Evolutionary conservation across 805 yeast species (phyloP), one percentile per base, ranked within the genome.

Genomic region (Spathaspora girioi): DNA sequence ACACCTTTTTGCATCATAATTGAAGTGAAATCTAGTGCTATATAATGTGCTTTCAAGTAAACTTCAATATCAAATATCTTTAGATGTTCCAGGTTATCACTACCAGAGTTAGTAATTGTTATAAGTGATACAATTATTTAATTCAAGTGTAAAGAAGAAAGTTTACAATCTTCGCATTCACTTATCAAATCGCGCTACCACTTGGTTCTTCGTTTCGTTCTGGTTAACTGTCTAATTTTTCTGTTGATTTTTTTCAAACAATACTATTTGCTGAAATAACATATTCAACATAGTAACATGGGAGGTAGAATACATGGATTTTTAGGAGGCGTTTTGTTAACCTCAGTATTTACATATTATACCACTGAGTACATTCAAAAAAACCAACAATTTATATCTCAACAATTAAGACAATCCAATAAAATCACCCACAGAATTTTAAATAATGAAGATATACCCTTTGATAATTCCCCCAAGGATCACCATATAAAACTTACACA

Each of bases 281-380:
- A 11, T 10, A 20, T 14, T 4, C n/a, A 42, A 18, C 8, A 11
- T 10, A 18, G n/a, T 11, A 42, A 20, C n/a, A 71, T 72, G 75
- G 75, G 73, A 48, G 76, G 77, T 46, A 67, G 78, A 63, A 68
- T 74, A 38, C 72, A 68, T 50, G 79, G 79, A 14, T 73, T 77
- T 49, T 60, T 73, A 26, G 71, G 75, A 53, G 85, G 85, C 10
- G 83, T 82, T 1, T 70, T 84, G n/a, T 66, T 83, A 47, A 79
- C 89, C 1, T 79, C 89, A 3, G 76, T 87, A 1, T 63, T 82
- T 10, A 80, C 86, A 2, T 85, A 86, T 65, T 75, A 81, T 55
- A 82, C 90, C 1, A 81, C 82, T 2, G 73, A 72, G 50, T 79
- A 83, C 58, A 75, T 88, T 56, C 73, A 75, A 47, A 65, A 64